These are phyloP conservation scores for Hypoxylon intermedium DNA, from an alignment of 495 filamentous ascomycete genomes.

Conservation along the genomic window DNA sequence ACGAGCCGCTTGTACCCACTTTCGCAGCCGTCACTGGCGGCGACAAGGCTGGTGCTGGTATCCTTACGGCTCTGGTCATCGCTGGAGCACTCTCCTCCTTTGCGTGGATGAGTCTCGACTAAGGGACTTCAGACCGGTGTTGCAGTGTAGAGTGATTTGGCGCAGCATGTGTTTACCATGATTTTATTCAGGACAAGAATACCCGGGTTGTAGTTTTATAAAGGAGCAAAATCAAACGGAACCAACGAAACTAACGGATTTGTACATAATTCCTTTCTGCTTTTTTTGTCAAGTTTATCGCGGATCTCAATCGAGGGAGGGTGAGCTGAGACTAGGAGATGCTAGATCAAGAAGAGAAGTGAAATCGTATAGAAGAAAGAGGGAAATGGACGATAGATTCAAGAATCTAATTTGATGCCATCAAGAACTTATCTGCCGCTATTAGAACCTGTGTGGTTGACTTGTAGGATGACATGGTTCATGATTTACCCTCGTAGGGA, in stretches of 20 bases:
- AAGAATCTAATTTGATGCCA: slow-evolving; percentile 13
- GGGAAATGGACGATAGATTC: slow-evolving; percentile 3
- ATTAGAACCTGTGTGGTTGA: background rate
- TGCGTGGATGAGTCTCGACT: slow-evolving; percentile 56
- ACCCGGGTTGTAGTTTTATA: slow-evolving; percentile 14
- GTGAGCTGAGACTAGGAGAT: background rate
- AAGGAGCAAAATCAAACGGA: background rate
- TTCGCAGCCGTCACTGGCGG: slow-evolving; percentile 56
- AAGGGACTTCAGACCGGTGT: background rate
- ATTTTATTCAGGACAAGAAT: slow-evolving; percentile 29
- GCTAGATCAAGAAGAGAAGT: background rate
- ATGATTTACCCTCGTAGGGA: too few relatives aligned
- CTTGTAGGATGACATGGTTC: too few relatives aligned
- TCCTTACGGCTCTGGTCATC: slow-evolving; percentile 64
- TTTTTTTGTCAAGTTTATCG: too few relatives aligned
- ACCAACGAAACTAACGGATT: too few relatives aligned
- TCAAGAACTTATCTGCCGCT: background rate
- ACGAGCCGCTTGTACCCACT: slow-evolving; percentile 25
- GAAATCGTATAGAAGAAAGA: background rate
- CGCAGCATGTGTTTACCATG: slow-evolving; percentile 13
- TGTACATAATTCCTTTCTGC: slow-evolving; percentile 16
- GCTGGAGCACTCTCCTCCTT: slow-evolving; percentile 48
- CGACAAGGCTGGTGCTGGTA: slow-evolving; percentile 71
- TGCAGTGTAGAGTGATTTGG: slow-evolving; percentile 6
- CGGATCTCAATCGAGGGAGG: background rate